Percentiles rank a stretch among this genome's conserved stretches.
Conservation (phyloP, 2,329 filamentous ascomycete genomes). For the Alternaria triticina region DNA sequence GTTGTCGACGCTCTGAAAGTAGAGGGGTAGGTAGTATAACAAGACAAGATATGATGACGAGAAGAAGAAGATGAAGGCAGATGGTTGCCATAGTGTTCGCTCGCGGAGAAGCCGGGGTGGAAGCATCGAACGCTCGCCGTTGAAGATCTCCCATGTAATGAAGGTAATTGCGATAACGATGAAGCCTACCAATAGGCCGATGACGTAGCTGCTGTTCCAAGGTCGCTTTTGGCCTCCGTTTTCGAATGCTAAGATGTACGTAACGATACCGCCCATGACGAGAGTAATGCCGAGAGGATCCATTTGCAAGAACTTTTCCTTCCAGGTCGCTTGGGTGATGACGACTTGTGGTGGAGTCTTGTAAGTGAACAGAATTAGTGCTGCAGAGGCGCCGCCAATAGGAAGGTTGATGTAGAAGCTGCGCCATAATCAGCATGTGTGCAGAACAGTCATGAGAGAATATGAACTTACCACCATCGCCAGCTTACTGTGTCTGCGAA, state of each 20-base stretch:
- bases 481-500: slow-evolving; percentile 47
- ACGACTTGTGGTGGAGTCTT: slow-evolving; percentile 29
- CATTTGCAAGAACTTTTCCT: slow-evolving; percentile 52
- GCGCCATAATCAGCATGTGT: background rate
- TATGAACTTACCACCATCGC: slow-evolving; percentile 47
- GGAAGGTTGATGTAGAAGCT: slow-evolving; percentile 53
- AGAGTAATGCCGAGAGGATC: slow-evolving; percentile 53
- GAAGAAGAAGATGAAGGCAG: slow-evolving; percentile 47
- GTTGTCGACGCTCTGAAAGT: slow-evolving; percentile 55
- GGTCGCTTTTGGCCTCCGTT: slow-evolving; percentile 46
- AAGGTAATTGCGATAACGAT: slow-evolving; percentile 48
- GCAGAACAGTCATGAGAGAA: background rate
- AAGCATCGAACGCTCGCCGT: slow-evolving; percentile 52
- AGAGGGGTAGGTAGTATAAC: slow-evolving; percentile 57
- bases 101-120: slow-evolving; percentile 48
- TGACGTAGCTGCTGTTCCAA: slow-evolving; percentile 48
- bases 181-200: slow-evolving; percentile 55
- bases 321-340: slow-evolving; percentile 25
- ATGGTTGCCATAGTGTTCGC: slow-evolving; percentile 43
- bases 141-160: slow-evolving; percentile 43
- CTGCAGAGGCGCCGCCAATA: slow-evolving; percentile 50
- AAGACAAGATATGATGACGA: slow-evolving; percentile 47
- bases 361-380: slow-evolving; percentile 40
- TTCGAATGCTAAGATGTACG: slow-evolving; percentile 55
- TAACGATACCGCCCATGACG: slow-evolving; percentile 48